A percentile compares a stretch with the other conserved stretches of the same genome.
These are phyloP conservation scores for Aegilops bicornis DNA, from an alignment of 176 grass and related monocot genomes.

Conservation along the genomic window DNA sequence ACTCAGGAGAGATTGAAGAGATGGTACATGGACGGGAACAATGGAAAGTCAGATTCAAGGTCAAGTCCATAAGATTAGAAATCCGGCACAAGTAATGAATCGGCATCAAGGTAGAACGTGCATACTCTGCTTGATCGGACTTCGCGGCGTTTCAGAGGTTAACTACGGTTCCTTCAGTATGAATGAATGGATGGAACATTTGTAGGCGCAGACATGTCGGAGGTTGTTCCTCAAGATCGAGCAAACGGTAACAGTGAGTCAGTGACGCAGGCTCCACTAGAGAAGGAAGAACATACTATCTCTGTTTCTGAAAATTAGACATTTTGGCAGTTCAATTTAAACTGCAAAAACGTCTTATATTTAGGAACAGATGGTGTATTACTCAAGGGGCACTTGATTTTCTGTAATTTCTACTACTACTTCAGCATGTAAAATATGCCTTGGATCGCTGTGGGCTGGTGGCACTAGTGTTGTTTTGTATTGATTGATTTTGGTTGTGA, in stretches of 20 bases:
- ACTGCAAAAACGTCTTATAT: no score
- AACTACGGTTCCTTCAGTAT: not conserved
- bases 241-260: not conserved
- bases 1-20: constrained; percentile 57
- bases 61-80: not conserved
- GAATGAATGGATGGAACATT: not conserved
- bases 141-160: not conserved
- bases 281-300: not conserved
- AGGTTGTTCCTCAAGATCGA: not conserved
- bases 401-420: not conserved
- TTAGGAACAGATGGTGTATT: not conserved
- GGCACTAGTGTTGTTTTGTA: not conserved
- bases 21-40: constrained; percentile 54
- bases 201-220: not conserved
- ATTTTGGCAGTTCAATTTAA: no score
- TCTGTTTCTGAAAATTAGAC: no score
- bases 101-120: not conserved
- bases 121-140: not conserved
- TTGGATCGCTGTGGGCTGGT: not conserved
- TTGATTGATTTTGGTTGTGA: not conserved
- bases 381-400: not conserved
- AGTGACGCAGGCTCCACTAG: not conserved
- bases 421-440: not conserved
- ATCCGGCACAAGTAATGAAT: not conserved
- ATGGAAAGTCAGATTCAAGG: not conserved